Conservation (phyloP, 768 basidiomycete species). For the Termitomyces sp. region DNA sequence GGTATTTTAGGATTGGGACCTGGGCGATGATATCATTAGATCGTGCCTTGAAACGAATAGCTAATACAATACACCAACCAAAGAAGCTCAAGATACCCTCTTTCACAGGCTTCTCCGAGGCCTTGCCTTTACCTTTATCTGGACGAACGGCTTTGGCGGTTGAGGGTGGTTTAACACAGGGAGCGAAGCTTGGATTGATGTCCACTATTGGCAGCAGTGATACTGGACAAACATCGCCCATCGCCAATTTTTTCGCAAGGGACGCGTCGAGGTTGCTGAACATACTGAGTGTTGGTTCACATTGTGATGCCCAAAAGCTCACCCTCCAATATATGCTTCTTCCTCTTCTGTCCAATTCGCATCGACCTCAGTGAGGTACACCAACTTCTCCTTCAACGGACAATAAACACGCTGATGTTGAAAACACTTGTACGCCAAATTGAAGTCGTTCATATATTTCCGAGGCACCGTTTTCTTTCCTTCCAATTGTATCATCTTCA, state of each 20-base stretch:
- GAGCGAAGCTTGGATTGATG: slow-evolving; percentile 65
- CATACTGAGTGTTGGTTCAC: slow-evolving; percentile 6
- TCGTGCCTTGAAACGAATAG: neutral
- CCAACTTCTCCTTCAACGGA: slow-evolving; percentile 59
- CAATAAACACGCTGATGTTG: slow-evolving; percentile 91
- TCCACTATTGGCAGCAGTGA: slow-evolving; percentile 70
- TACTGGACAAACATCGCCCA: slow-evolving; percentile 69
- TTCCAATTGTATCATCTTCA: slow-evolving; percentile 72
- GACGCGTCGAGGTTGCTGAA: slow-evolving; percentile 59
- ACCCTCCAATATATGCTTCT: slow-evolving; percentile 77
- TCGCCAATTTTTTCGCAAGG: slow-evolving; percentile 63
- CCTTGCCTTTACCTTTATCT: slow-evolving; percentile 48
- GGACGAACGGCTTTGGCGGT: slow-evolving; percentile 15
- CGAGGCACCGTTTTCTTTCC: slow-evolving; percentile 81
- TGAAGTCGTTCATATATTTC: slow-evolving; percentile 72
- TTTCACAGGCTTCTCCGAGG: slow-evolving; percentile 29
- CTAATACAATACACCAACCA: slow-evolving; percentile 36
- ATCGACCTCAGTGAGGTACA: slow-evolving; percentile 64
- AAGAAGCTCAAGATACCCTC: slow-evolving; percentile 61
- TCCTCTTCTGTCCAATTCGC: slow-evolving; percentile 54
- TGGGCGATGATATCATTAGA: slow-evolving; percentile 13
- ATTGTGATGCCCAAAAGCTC: slow-evolving; percentile 18
- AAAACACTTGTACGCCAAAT: slow-evolving; percentile 87
- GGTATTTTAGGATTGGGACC: slow-evolving; percentile 42
- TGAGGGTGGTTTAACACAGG: slow-evolving; percentile 42